phyloP scores from a whole-genome alignment of 129 eudicot genomes.

The Rutidosis leptorrhynchoides region DNA sequence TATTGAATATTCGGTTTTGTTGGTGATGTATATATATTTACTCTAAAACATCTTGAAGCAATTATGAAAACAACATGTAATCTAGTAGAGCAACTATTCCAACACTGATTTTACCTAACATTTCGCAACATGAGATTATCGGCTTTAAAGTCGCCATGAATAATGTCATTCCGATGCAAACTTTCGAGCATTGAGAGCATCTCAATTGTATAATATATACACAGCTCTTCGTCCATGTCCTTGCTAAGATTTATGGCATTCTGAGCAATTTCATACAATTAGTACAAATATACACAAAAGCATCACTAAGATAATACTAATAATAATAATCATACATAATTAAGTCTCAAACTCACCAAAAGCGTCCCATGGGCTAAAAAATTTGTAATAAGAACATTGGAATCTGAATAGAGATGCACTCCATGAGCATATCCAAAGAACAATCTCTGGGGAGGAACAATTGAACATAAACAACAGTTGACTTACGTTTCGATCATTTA shows the following conservation, averaged over 20 bases:
- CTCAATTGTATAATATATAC: constrained; percentile 93
- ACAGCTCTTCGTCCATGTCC: constrained; percentile 81
- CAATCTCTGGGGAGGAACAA: constrained; percentile 47
- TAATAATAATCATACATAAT: no score
- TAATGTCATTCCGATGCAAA: constrained; percentile 60
- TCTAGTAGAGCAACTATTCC: not conserved
- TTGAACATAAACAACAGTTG: constrained; percentile 20
- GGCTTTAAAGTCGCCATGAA: constrained; percentile 97
- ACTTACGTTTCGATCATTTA: not conserved
- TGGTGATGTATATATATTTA: no score
- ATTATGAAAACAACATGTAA: not conserved
- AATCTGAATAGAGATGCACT: constrained; percentile 87
- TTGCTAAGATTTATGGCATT: constrained; percentile 90
- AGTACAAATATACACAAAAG: constrained; percentile 1
- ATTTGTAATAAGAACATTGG: constrained; percentile 77
- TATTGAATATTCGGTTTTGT: no score
- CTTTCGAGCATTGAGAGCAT: constrained; percentile 80
- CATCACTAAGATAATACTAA: constrained; percentile 1
- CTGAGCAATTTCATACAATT: constrained; percentile 35
- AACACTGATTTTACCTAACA: constrained; percentile 53
- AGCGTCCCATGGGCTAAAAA: constrained; percentile 84
- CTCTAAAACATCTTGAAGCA: not conserved
- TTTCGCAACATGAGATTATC: constrained; percentile 84
- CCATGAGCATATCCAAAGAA: constrained; percentile 84
- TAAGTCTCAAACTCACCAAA: constrained; percentile 44